These are phyloP conservation scores for Zymoseptoria ardabiliae DNA, from an alignment of 2,329 filamentous ascomycete species.

Conservation along the genomic window DNA sequence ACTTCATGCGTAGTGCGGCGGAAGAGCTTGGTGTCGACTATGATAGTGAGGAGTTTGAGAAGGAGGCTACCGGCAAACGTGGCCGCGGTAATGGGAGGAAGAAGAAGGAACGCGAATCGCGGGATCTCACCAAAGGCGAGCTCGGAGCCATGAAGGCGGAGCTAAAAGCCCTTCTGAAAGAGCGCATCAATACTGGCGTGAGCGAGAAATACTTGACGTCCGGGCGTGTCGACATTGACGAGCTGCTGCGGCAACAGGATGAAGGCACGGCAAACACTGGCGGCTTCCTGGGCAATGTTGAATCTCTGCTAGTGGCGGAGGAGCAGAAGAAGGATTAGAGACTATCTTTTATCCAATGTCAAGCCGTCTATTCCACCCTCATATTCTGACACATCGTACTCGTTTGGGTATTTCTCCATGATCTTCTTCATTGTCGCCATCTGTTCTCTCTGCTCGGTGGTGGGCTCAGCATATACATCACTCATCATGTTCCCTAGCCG, in stretches of 20 bases:
- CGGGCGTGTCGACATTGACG: constrained; percentile 74
- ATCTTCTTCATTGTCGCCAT: constrained; percentile 69
- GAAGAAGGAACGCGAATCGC: constrained; percentile 65
- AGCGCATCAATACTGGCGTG: constrained; percentile 77
- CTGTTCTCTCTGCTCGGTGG: constrained; percentile 69
- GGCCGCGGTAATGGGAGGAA: constrained; percentile 64
- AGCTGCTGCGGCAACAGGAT: constrained; percentile 47
- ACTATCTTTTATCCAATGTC: constrained; percentile 22
- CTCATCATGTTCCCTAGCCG: constrained; percentile 67
- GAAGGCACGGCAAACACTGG: constrained; percentile 52
- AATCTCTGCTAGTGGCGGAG: constrained; percentile 37
- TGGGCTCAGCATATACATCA: constrained; percentile 83
- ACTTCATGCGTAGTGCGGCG: constrained; percentile 75
- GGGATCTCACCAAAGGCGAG: constrained; percentile 64
- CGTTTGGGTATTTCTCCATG: constrained; percentile 76
- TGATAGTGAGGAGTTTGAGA: constrained; percentile 75
- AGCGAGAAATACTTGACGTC: constrained; percentile 78
- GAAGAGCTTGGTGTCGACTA: constrained; percentile 93
- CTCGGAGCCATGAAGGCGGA: constrained; percentile 62
- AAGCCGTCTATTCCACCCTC: constrained; percentile 66
- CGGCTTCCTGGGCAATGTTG: constrained; percentile 56
- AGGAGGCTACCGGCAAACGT: constrained; percentile 50
- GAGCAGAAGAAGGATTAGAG: not conserved
- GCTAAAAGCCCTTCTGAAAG: constrained; percentile 60
- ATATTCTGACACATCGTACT: constrained; percentile 76